Evolutionary conservation across 345 rosid genomes (phyloP).

Genomic region (Brassica juncea): DNA sequence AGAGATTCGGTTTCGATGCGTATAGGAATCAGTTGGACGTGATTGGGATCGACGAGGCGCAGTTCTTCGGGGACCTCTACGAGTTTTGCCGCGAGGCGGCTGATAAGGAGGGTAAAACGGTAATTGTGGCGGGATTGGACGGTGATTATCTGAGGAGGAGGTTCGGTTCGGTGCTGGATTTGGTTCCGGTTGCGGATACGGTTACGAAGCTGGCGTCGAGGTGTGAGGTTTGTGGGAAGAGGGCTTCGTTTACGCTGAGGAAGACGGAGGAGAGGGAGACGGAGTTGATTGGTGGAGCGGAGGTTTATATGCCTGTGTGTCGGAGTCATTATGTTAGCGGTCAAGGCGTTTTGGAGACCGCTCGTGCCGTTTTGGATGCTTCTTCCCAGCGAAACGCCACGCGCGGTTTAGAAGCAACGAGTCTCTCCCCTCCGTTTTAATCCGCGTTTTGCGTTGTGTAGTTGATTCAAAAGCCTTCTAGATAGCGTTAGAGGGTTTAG

Average conservation of each 20-base stretch:
- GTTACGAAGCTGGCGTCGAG: slow-evolving; percentile 75
- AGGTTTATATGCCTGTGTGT: slow-evolving; percentile 89
- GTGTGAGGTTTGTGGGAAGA: slow-evolving; percentile 79
- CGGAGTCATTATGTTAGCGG: slow-evolving; percentile 73
- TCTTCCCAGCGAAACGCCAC: slow-evolving; percentile 21
- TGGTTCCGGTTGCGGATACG: slow-evolving; percentile 80
- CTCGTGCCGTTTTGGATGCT: slow-evolving; percentile 62
- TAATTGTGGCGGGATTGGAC: slow-evolving; percentile 86
- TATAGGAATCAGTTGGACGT: slow-evolving; percentile 78
- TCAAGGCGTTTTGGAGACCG: slow-evolving; percentile 64
- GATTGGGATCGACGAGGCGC: slow-evolving; percentile 95
- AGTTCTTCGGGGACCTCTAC: slow-evolving; percentile 78
- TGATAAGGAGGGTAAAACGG: slow-evolving; percentile 74
- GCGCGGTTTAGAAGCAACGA: background rate
- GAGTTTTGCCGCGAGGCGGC: slow-evolving; percentile 90
- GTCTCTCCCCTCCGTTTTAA: background rate
- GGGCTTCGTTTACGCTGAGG: slow-evolving; percentile 72
- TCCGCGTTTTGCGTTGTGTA: background rate
- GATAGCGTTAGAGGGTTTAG: background rate
- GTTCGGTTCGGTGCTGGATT: slow-evolving; percentile 77
- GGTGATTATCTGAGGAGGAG: slow-evolving; percentile 93
- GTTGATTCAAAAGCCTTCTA: background rate
- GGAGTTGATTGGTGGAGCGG: slow-evolving; percentile 76
- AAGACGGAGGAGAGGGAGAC: slow-evolving; percentile 69
- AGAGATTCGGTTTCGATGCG: slow-evolving; percentile 57